Evolutionary conservation across 768 basidiomycete genomes (phyloP).

Genomic region (Polyporus arcularius): DNA sequence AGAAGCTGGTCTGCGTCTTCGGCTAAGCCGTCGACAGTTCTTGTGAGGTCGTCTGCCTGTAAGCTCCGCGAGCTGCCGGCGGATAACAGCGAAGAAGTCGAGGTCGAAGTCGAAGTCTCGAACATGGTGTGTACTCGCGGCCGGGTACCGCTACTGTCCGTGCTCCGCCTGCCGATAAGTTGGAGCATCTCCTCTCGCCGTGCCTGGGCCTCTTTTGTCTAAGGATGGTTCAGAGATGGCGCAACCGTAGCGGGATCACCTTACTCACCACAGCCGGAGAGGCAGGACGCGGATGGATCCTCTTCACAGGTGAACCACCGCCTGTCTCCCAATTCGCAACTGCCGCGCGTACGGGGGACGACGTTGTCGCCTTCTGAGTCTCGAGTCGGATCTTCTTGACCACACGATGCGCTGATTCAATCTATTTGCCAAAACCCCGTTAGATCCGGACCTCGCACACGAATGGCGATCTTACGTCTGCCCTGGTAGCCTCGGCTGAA

Average conservation of each 20-base stretch:
- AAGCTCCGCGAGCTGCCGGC: slow-evolving; percentile 34
- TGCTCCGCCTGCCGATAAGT: slow-evolving; percentile 58
- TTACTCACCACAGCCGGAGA: slow-evolving; percentile 43
- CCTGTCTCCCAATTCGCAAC: slow-evolving; percentile 16
- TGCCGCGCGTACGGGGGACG: slow-evolving; percentile 17
- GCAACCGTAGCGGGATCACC: not conserved
- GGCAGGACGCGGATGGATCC: slow-evolving; percentile 33
- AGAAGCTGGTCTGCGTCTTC: slow-evolving; percentile 62
- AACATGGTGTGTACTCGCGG: slow-evolving; percentile 44
- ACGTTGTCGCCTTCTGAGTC: slow-evolving; percentile 42
- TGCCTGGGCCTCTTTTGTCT: slow-evolving; percentile 77
- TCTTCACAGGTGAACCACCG: slow-evolving; percentile 54
- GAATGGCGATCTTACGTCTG: slow-evolving; percentile 54
- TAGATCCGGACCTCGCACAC: not conserved
- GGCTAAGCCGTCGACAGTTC: slow-evolving; percentile 53
- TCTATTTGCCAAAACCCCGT: slow-evolving; percentile 40
- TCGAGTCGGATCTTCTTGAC: slow-evolving; percentile 79
- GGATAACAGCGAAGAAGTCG: slow-evolving; percentile 21
- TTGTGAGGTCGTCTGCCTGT: slow-evolving; percentile 38
- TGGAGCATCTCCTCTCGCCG: slow-evolving; percentile 84
- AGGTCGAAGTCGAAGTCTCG: slow-evolving; percentile 24
- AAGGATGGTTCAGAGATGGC: slow-evolving; percentile 1
- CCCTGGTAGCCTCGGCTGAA: slow-evolving; percentile 54
- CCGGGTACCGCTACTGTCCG: slow-evolving; percentile 49
- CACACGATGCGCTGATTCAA: slow-evolving; percentile 67